Evolutionary conservation across 164 flowering plant species (phyloP), one percentile per base, ranked within the genome.

Genomic region (Pachysandra terminalis): DNA sequence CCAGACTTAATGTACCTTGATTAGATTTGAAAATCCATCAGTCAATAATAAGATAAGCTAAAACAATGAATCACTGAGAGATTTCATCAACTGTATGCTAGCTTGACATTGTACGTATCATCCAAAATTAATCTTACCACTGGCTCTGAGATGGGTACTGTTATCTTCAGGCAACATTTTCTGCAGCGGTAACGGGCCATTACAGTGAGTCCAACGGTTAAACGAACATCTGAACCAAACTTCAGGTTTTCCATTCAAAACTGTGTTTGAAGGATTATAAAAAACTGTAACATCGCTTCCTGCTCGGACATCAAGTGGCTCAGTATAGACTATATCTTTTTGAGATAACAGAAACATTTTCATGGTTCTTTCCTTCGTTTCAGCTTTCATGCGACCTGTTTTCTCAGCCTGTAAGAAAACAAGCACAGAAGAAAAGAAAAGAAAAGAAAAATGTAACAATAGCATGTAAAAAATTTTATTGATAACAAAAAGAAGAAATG

Each of bases 181-280:
- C 72, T 89, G 96, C 68, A 97, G 96, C 63, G 91, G 88, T 74
- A 95, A 77, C 22, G 84, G 82, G 45, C 97, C 97, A 65, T 40
- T 68, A 41, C 83, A 87, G 70, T 95, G 93, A 22, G 89, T 86
- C 98, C 98, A 95, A 58, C 88, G 90, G 69, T 95, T 92, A 73
- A 95, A 95, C 24, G 97, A 89, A 68, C 93, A 81, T 82, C 91
- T 87, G 59, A 90, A 86, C 98, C 98, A 95, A 66, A 95, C 82
- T 78, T 95, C 98, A 54, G 93, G 77, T 71, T 87, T 95, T 73
- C 96, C 96, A 82, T 83, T 86, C 49, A 95, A 78, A 73, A 87
- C 87, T 22, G 98, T 91, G 73, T 88, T 92, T 37, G 87, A 76
- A 71, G 98, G 94, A 78, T 95, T 95, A 66, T 95, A 92, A 59